Percentiles rank a stretch among this genome's conserved stretches.
phyloP scores from a whole-genome alignment of 345 rosid genomes.

The Corymbia maculata region DNA sequence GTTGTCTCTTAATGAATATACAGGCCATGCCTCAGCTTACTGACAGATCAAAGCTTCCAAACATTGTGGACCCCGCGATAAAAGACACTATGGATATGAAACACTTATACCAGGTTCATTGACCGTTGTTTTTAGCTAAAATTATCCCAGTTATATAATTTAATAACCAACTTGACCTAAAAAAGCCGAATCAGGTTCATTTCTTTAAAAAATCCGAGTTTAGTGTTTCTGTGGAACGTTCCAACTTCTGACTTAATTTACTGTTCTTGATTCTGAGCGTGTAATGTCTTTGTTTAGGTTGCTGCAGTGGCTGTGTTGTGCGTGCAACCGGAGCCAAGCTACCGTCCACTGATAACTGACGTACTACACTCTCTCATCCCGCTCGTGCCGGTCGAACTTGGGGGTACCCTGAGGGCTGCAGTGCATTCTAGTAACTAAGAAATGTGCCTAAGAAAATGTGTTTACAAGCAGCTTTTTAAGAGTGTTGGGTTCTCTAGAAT shows the following conservation, averaged over 20 bases:
- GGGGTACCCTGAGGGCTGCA: constrained; percentile 59
- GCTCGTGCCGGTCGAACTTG: constrained; percentile 69
- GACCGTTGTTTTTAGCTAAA: not conserved
- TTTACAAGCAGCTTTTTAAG: not conserved
- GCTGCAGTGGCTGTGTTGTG: constrained; percentile 95
- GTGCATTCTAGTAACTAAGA: not conserved
- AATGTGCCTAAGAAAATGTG: not conserved
- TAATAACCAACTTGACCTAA: not conserved
- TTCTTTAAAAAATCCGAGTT: not conserved
- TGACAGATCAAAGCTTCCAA: constrained; percentile 75
- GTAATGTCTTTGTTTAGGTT: constrained; percentile 34
- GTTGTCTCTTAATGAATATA: not conserved
- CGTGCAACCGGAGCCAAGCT: constrained; percentile 88
- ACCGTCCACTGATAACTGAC: constrained; percentile 80
- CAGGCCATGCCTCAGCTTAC: constrained; percentile 99
- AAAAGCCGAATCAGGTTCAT: not conserved
- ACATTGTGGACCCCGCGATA: constrained; percentile 67
- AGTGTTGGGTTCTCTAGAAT: not conserved
- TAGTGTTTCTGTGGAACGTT: not conserved
- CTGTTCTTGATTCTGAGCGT: not conserved
- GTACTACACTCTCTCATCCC: constrained; percentile 87
- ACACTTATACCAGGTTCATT: constrained; percentile 83
- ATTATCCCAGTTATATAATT: not conserved
- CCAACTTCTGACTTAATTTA: not conserved
- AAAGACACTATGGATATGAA: constrained; percentile 73